Evolutionary conservation across 768 basidiomycete species (phyloP), one percentile per base, ranked within the genome.

Genomic region (Russula sp.): DNA sequence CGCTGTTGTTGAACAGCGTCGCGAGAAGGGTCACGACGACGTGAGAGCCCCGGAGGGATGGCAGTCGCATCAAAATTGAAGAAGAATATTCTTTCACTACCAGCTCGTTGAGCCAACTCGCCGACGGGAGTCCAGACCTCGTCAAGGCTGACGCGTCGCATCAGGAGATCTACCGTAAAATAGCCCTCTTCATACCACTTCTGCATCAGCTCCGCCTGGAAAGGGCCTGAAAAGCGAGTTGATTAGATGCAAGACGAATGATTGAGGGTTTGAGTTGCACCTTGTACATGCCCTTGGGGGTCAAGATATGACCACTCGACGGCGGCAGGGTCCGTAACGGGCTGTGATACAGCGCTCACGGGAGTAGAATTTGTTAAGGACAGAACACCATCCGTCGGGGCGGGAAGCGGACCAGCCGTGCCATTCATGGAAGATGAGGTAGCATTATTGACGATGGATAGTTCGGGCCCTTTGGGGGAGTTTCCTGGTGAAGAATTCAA

Each of bases 221-320:
- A 98, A 6, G 94, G 93, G 60, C 94, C 93, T 96, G 20, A 16
- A 34, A 48, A 47, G 56, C 49, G 41, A 43, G 59, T 51, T 64
- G 11, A 65, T 47, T 52, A 57, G 46, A 36, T 25, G 39, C 11
- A 51, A 60, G 50, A 39, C 32, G 11, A 43, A 1, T 52, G 14
- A 18, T 29, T 29, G 22, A 5, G 34, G 22, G 13, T 7, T 34
- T 50, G 22, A 43, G 7, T 66, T 74, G 66, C 68, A 92, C 93
- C 94, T 83, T 98, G 94, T 45, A 95, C 76, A 61, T 88, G 83
- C n/a, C 94, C 93, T 66, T 88, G 83, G 20, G 93, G 93, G 70
- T 98, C 94, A 53, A 93, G 82, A 73, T 98, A 98, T 25, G 85
- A 88, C 94, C 94, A 98, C 70, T 91, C 85, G 22, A 94, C 73